Conservation (phyloP, 345 rosid species). For the Eucalyptus melliodora region DNA sequence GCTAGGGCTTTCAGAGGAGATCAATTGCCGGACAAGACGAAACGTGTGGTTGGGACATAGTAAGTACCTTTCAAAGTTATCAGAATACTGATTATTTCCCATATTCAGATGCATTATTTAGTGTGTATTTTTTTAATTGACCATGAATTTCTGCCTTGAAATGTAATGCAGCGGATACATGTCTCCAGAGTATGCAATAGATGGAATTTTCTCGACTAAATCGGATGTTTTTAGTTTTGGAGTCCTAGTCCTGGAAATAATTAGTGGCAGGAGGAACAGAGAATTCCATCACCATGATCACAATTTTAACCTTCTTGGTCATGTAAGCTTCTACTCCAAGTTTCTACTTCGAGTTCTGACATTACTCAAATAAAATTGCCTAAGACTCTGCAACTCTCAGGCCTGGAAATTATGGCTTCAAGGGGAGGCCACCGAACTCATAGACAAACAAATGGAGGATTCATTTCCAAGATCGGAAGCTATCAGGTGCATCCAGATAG, state of each 20-base stretch:
- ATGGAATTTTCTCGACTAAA: not conserved
- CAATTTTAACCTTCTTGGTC: not conserved
- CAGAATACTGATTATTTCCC: not conserved
- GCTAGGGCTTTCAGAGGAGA: conserved; percentile 2
- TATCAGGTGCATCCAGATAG: not conserved
- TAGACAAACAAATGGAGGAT: conserved; percentile 9
- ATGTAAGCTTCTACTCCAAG: not conserved
- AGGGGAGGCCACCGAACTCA: conserved; percentile 3
- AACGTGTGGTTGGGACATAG: conserved; percentile 12
- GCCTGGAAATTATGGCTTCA: not conserved
- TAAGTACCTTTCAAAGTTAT: not conserved
- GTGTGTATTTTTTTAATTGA: not conserved
- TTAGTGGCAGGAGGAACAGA: not conserved
- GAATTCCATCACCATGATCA: not conserved
- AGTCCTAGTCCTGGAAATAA: not conserved
- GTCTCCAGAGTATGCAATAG: not conserved
- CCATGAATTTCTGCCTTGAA: not conserved
- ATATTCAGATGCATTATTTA: not conserved
- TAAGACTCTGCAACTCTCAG: not conserved
- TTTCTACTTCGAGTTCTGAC: not conserved
- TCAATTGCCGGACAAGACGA: conserved; percentile 6
- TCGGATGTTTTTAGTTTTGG: not conserved
- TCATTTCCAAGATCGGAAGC: not conserved
- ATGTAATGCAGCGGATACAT: not conserved
- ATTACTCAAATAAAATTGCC: not conserved